These are phyloP conservation scores for Linum tenue DNA, from an alignment of 345 rosid species.

Conservation along the genomic window DNA sequence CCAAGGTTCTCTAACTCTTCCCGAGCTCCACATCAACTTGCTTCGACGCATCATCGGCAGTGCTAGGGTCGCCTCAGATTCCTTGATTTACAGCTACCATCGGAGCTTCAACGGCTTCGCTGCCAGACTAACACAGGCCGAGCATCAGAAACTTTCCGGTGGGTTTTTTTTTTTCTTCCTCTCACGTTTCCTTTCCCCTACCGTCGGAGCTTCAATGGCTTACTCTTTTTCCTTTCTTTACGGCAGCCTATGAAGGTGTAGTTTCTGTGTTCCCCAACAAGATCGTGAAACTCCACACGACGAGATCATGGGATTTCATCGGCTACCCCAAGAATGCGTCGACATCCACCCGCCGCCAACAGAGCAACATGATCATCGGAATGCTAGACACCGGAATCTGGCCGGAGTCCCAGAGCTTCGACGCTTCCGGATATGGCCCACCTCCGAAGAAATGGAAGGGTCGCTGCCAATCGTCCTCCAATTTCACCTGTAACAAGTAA, in stretches of 20 bases:
- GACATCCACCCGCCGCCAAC: background rate
- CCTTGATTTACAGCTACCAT: background rate
- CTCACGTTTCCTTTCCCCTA: background rate
- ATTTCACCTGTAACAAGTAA: constrained; percentile 19
- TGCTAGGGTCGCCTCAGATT: background rate
- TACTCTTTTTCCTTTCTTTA: background rate
- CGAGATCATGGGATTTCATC: background rate
- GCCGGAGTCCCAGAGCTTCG: constrained; percentile 9
- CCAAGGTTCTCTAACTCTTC: background rate
- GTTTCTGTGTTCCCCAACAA: background rate
- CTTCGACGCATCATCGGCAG: background rate
- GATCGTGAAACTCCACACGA: background rate
- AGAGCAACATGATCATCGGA: background rate
- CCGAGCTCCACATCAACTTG: background rate
- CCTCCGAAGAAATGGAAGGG: constrained; percentile 8
- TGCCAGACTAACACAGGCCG: background rate
- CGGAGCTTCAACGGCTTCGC: background rate
- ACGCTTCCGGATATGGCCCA: background rate
- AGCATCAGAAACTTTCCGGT: background rate
- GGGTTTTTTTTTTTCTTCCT: too few species aligned
- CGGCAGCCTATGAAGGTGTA: background rate
- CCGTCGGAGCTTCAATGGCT: background rate
- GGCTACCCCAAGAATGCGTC: background rate
- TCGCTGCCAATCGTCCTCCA: background rate
- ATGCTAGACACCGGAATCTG: constrained; percentile 2